Base-by-base conservation (phyloP, 2,329 filamentous ascomycete species). In the Nigrograna mackinnonii region DNA sequence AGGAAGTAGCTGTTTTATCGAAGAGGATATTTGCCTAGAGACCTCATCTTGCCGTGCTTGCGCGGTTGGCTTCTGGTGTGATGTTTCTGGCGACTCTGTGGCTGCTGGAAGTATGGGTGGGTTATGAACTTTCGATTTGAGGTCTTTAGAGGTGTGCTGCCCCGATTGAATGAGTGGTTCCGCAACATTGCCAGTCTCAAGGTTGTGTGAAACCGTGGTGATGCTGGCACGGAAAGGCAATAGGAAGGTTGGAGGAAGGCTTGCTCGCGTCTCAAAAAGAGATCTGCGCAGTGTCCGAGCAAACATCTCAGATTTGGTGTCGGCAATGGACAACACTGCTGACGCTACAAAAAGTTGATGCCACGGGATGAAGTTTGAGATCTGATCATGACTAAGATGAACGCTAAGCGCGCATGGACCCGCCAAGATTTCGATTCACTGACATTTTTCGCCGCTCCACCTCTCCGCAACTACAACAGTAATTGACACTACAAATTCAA, bases 1-100 rank as follows among this genome's bases (percentile, higher is more conserved):
- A 2, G 88, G 87, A 21, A 91, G 81, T 35, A 90, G 78, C 47
- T 77, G 63, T 50, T 74, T 75, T 49, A 88, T 76, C 1, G 80
- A 80, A 37, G 79, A 69, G 46, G 79, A 75, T 48, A 86, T 58
- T 13, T 69, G 37, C 64, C 50, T 28, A 54, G 55, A 39, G 66
- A 62, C 49, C 24, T 57, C 43, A 26, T 62, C 51, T 48, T 51
- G 20, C 35, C 58, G 55, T 16, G 57, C 44, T 35, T 63, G 42
- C 38, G 57, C 50, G 17, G 49, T 37, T 14, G 54, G 41, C 24
- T 54, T 52, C 9, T 36, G 18, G 18, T 41, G 37, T 22, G 55
- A 28, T 3, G 50, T 26, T 3, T 47, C 33, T 11, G 56, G 50
- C 4, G 41, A 30, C 12, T 51, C 42, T 1, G 58, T 41, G 4